Percentiles rank a stretch among this genome's conserved stretches.
Conservation (phyloP, 805 yeast species). For the Sungouiella blattae region DNA sequence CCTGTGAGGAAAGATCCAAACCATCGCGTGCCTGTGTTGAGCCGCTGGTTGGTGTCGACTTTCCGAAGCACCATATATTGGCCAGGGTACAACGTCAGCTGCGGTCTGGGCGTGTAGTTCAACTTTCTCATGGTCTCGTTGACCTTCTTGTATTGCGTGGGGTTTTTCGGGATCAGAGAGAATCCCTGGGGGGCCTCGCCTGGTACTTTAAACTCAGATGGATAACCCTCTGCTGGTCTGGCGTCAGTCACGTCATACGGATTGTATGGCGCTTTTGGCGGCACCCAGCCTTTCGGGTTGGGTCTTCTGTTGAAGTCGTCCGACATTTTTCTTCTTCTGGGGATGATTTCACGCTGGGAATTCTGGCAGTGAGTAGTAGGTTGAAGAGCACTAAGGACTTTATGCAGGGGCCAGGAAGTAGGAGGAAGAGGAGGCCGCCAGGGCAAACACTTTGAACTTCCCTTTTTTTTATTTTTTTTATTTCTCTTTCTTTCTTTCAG, state of each 20-base stretch:
- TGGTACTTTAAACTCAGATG: constrained; percentile 73
- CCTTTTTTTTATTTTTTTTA: no score
- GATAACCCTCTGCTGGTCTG: constrained; percentile 82
- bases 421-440: no score
- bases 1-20: constrained; percentile 50
- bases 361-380: background rate
- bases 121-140: constrained; percentile 70
- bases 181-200: constrained; percentile 54
- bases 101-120: constrained; percentile 76
- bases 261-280: constrained; percentile 80
- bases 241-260: constrained; percentile 77
- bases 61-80: constrained; percentile 68
- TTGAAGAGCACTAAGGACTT: background rate
- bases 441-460: no score
- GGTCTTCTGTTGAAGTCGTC: constrained; percentile 56
- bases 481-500: no score
- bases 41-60: constrained; percentile 48
- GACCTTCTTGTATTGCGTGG: constrained; percentile 64
- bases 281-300: constrained; percentile 76
- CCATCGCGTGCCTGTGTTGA: constrained; percentile 58
- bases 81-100: constrained; percentile 71
- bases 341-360: no score
- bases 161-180: constrained; percentile 58
- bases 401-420: no score
- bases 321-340: no score